phyloP scores from a whole-genome alignment of 192 early-diverging fungal species.

The Rhizophlyctis rosea region DNA sequence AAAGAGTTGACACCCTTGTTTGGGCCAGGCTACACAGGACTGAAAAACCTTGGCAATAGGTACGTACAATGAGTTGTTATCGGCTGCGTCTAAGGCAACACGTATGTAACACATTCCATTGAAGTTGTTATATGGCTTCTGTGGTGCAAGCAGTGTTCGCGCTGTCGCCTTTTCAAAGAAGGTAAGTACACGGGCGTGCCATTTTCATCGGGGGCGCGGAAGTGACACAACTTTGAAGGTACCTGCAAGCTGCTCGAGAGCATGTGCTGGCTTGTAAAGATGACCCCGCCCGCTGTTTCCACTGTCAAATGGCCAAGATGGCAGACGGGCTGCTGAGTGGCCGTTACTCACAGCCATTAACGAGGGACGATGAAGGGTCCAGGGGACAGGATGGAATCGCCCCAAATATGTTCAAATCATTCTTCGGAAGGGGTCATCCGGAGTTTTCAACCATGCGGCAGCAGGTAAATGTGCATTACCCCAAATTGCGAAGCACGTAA shows the following conservation, averaged over 20 bases:
- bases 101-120: not conserved
- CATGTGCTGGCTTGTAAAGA: conserved; percentile 51
- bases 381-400: conserved; percentile 75
- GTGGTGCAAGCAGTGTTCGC: conserved; percentile 86
- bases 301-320: conserved; percentile 91
- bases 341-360: conserved; percentile 66
- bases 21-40: conserved; percentile 88
- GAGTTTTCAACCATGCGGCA: conserved; percentile 98
- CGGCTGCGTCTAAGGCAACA: not conserved
- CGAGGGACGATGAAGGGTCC: conserved; percentile 34
- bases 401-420: conserved; percentile 86
- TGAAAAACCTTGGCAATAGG: conserved; percentile 94
- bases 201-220: not conserved
- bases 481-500: too few species aligned
- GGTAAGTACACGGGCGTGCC: conserved; percentile 38
- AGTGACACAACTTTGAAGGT: too few species aligned
- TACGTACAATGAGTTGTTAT: conserved; percentile 14
- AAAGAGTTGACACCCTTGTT: conserved; percentile 76
- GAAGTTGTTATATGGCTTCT: conserved; percentile 95
- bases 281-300: conserved; percentile 71
- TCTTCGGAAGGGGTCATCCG: conserved; percentile 84
- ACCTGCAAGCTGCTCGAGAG: conserved; percentile 29
- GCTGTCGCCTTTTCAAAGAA: conserved; percentile 69
- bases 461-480: conserved; percentile 61
- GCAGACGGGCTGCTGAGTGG: conserved; percentile 88